These are phyloP conservation scores for Paspalum notatum DNA, from an alignment of 176 grass and related monocot genomes.

Conservation along the genomic window DNA sequence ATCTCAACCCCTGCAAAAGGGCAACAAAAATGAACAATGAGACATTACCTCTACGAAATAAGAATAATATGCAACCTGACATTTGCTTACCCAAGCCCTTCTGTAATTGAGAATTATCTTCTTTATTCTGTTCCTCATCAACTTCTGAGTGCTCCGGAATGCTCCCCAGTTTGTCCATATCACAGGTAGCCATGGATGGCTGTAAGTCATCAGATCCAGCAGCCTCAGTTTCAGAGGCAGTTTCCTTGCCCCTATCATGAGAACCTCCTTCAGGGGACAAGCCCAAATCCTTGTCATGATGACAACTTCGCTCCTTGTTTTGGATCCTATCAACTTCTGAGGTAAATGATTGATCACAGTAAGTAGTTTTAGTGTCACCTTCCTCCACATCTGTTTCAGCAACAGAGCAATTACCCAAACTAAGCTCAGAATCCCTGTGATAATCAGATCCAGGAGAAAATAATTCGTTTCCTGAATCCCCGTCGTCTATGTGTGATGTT, in stretches of 20 bases:
- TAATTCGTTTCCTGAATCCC: conserved; percentile 53
- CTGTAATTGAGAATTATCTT: conserved; percentile 45
- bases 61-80: conserved; percentile 27
- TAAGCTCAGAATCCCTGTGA: conserved; percentile 42
- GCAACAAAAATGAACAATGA: conserved; percentile 46
- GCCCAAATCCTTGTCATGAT: conserved; percentile 29
- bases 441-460: conserved; percentile 55
- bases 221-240: conserved; percentile 26
- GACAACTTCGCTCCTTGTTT: conserved; percentile 15
- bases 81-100: conserved; percentile 67
- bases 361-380: conserved; percentile 36
- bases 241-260: conserved; percentile 29
- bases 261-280: conserved; percentile 39
- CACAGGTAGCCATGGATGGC: conserved; percentile 42
- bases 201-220: conserved; percentile 39
- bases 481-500: conserved; percentile 54
- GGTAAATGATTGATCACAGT: conserved; percentile 36
- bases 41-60: conserved; percentile 31
- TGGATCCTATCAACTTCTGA: conserved; percentile 20
- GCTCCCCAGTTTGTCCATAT: conserved; percentile 61
- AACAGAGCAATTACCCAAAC: conserved; percentile 45
- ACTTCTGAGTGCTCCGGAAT: conserved; percentile 49
- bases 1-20: conserved; percentile 75
- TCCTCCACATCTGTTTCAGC: conserved; percentile 43
- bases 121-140: conserved; percentile 65